These are phyloP conservation scores for Alternaria solani DNA, from an alignment of 2,329 filamentous ascomycete species.

Conservation along the genomic window DNA sequence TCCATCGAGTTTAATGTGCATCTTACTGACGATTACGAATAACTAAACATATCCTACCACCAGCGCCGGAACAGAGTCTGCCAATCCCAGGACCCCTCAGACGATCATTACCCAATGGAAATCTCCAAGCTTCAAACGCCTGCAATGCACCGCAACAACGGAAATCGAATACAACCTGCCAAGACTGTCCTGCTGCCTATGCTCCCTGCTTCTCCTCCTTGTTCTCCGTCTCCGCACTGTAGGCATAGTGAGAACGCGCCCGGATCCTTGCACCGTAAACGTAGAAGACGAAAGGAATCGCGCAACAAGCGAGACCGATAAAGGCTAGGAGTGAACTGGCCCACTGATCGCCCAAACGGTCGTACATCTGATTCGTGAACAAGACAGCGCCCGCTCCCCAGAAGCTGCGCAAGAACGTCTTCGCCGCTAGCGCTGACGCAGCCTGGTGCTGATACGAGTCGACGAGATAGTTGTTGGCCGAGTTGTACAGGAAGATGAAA, in stretches of 20 bases:
- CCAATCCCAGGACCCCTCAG: background rate
- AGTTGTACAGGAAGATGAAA: conserved; percentile 85
- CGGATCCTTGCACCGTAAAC: conserved; percentile 77
- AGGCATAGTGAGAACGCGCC: conserved; percentile 75
- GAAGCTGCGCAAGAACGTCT: conserved; percentile 80
- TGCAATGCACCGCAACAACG: conserved; percentile 17
- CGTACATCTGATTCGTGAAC: conserved; percentile 79
- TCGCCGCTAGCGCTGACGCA: conserved; percentile 80
- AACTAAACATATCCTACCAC: background rate
- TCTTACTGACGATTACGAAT: background rate
- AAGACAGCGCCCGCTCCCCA: conserved; percentile 81
- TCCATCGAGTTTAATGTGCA: background rate
- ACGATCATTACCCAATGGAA: background rate
- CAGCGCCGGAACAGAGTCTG: background rate
- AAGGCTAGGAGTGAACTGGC: conserved; percentile 76
- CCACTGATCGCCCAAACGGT: conserved; percentile 76
- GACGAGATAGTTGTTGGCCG: conserved; percentile 63
- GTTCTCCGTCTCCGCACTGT: conserved; percentile 63
- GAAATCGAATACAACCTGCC: background rate
- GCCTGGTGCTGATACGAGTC: conserved; percentile 77
- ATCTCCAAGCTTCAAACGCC: conserved; percentile 13
- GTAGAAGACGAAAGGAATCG: conserved; percentile 85
- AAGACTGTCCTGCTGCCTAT: conserved; percentile 8
- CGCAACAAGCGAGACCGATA: conserved; percentile 78
- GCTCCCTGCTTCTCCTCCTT: conserved; percentile 34